phyloP scores from a whole-genome alignment of 257 asterid genomes.

The Capsicum chinense region DNA sequence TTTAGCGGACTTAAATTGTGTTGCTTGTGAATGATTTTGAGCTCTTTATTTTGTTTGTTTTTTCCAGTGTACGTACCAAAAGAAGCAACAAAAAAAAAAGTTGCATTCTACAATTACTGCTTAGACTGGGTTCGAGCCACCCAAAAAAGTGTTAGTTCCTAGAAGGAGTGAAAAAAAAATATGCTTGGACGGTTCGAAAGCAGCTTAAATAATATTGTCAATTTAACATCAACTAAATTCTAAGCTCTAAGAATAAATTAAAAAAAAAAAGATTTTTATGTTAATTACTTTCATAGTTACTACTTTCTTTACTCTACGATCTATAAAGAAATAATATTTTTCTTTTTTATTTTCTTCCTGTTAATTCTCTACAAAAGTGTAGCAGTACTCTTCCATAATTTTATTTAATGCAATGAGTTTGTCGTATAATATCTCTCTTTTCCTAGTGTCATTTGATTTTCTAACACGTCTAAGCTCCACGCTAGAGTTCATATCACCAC shows the following conservation, averaged over 20 bases:
- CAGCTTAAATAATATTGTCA: neutral
- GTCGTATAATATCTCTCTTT: neutral
- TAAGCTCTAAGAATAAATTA: neutral
- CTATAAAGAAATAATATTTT: no score
- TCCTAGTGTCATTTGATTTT: neutral
- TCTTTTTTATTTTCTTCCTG: no score
- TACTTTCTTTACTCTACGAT: no score
- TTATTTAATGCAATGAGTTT: neutral
- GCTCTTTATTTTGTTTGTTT: no score
- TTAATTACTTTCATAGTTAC: no score
- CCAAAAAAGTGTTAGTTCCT: neutral
- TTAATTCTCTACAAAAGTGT: no score
- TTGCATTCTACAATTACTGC: neutral
- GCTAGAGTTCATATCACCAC: neutral
- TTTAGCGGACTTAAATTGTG: no score
- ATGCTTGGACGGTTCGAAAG: neutral
- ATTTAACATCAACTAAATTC: neutral
- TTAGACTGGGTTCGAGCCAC: neutral
- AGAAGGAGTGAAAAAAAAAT: no score
- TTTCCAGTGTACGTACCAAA: no score
- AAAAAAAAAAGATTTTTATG: no score
- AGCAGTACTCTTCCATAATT: no score
- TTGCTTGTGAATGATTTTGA: no score
- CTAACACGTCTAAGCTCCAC: neutral
- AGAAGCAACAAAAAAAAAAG: neutral